Conservation (phyloP, 2,329 filamentous ascomycete species). For the Penicillium sp. region DNA sequence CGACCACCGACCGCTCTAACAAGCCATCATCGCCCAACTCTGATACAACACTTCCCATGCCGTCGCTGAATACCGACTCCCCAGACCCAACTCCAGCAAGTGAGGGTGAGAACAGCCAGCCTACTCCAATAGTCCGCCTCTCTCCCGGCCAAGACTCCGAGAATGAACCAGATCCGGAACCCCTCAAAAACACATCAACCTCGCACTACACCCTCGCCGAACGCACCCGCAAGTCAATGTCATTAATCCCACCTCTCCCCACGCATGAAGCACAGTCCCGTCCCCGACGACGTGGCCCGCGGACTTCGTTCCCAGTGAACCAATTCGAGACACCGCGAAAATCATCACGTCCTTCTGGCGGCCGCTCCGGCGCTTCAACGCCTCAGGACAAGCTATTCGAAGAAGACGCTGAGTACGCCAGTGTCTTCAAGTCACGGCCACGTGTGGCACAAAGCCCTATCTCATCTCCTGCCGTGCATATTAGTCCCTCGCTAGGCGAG, state of each 20-base stretch:
- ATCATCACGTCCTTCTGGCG: slow-evolving; percentile 14
- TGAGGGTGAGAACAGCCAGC: neutral
- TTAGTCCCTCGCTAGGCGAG: slow-evolving; percentile 26
- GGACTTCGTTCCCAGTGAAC: slow-evolving; percentile 51
- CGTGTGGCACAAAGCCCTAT: slow-evolving; percentile 74
- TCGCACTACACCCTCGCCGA: slow-evolving; percentile 60
- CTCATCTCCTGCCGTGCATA: slow-evolving; percentile 40
- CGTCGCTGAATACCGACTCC: neutral
- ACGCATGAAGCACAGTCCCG: slow-evolving; percentile 18
- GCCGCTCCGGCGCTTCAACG: slow-evolving; percentile 43
- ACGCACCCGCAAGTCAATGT: slow-evolving; percentile 79
- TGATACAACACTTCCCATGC: neutral
- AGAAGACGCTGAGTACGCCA: slow-evolving; percentile 71
- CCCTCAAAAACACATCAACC: slow-evolving; percentile 23
- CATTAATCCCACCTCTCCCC: slow-evolving; percentile 51
- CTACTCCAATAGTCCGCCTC: slow-evolving; percentile 14
- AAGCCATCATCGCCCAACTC: neutral
- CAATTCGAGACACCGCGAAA: slow-evolving; percentile 56
- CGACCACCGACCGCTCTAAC: neutral
- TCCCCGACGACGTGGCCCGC: slow-evolving; percentile 27
- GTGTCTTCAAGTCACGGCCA: slow-evolving; percentile 81
- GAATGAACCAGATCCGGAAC: slow-evolving; percentile 12
- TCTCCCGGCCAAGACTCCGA: slow-evolving; percentile 7
- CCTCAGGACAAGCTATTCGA: slow-evolving; percentile 69
- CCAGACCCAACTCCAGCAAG: neutral